Conservation (phyloP, 179 eudicot genomes). For the Actinidia polygama region DNA sequence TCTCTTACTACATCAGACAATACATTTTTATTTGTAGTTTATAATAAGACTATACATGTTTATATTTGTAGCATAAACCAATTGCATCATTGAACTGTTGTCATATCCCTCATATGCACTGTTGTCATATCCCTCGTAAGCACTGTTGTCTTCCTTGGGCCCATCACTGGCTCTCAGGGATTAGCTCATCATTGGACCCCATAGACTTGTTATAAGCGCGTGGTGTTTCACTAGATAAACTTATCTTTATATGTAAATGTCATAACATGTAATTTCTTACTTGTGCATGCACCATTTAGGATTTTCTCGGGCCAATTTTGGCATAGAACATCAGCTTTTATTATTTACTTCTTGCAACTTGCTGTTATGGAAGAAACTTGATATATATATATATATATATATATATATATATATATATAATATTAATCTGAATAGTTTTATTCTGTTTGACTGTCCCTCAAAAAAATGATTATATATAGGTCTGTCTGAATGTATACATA, state of each 20-base stretch:
- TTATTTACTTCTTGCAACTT: slow-evolving; percentile 1
- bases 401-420: no score
- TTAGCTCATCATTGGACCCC: background rate
- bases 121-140: background rate
- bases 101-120: background rate
- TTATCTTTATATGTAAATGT: background rate
- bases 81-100: no score
- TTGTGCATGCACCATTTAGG: background rate
- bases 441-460: slow-evolving; percentile 3
- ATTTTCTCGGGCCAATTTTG: background rate
- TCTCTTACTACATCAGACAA: background rate
- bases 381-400: background rate
- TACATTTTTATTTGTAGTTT: no score
- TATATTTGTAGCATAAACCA: no score
- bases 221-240: background rate
- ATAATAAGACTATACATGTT: no score
- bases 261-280: background rate
- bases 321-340: background rate
- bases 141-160: background rate
- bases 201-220: background rate
- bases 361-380: background rate
- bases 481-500: slow-evolving; percentile 7
- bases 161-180: background rate
- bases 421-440: background rate
- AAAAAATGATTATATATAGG: slow-evolving; percentile 66